Evolutionary conservation across 352 stramenopile species (phyloP), one percentile per base, ranked within the genome.

Genomic region (Pythium biforme): DNA sequence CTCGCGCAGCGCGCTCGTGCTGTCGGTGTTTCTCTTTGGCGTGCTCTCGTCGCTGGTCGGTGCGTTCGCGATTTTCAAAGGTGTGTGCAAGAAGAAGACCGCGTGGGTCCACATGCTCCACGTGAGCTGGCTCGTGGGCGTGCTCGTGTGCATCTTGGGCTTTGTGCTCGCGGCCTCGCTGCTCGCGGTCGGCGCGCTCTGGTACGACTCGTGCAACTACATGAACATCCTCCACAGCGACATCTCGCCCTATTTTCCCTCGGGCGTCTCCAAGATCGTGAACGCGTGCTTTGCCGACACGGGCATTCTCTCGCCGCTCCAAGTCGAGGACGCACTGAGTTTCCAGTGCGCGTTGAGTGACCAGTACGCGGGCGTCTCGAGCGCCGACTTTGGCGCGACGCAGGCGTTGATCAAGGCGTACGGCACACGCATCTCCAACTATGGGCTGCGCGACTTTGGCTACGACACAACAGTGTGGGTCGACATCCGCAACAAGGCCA

Each of bases 191-290:
- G 80, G 76, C 17, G 85, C 83, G 39, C 69, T 94, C 34, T 94
- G 81, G 81, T 92, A 81, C 58, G 85, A 94, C 47, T 79, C 76
- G 17, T 94, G 85, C 70, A 83, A 84, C 50, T 92, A 94, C 64
- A 85, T 94, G 76, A 87, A 83, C 59, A 75, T 92, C n/a, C 33
- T 92, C 19, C 81, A 90, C 59, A 68, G 70, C 14, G 78, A 94
- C 49, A 78, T 91, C 55, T 79, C 81, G 33, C 81, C 85, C 26
- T 94, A 89, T 46, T 86, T 90, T 40, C 79, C 85, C 0, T 73
- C 73, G 12, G 68, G 83, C 46, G 55, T 87, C n/a, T 73, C 79
- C 0, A 67, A 65, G 10, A 83, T 90, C 59, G 66, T 84, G 25
- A 89, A 87, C 51, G 69, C 83, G 10, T 94, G 85, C 66, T 89